These are phyloP conservation scores for Juncus effusus DNA, from an alignment of 176 grass and related monocot genomes.

Conservation along the genomic window DNA sequence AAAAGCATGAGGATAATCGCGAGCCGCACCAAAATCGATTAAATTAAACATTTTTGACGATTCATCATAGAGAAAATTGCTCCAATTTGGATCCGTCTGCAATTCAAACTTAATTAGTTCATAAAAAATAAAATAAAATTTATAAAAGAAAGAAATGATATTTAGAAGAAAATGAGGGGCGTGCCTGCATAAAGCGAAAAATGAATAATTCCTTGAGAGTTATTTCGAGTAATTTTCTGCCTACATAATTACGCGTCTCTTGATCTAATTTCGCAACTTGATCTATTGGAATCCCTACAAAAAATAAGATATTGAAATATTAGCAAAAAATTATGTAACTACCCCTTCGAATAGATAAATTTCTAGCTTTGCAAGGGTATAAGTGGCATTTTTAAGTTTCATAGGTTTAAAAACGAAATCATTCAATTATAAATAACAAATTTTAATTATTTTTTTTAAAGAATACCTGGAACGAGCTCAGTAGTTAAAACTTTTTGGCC, in stretches of 20 bases:
- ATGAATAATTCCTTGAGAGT: constrained; percentile 93
- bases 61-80: constrained; percentile 86
- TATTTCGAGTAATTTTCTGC: constrained; percentile 78
- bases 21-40: constrained; percentile 88
- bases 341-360: too few relatives aligned
- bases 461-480: constrained; percentile 76
- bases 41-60: constrained; percentile 64
- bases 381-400: too few relatives aligned
- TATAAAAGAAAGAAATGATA: neutral
- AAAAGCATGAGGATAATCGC: constrained; percentile 72
- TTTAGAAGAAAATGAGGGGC: constrained; percentile 24
- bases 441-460: too few relatives aligned
- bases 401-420: too few relatives aligned
- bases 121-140: neutral
- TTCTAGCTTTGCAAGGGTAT: too few relatives aligned
- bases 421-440: too few relatives aligned
- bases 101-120: constrained; percentile 21
- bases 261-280: constrained; percentile 81
- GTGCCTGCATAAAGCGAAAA: constrained; percentile 96
- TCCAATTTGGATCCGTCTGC: constrained; percentile 99
- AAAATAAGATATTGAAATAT: constrained; percentile 30
- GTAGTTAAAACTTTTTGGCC: constrained; percentile 77
- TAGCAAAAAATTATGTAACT: too few relatives aligned
- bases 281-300: constrained; percentile 76
- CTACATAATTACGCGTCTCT: constrained; percentile 79